phyloP scores from a whole-genome alignment of 345 rosid species.

The Eutrema heterophyllum region DNA sequence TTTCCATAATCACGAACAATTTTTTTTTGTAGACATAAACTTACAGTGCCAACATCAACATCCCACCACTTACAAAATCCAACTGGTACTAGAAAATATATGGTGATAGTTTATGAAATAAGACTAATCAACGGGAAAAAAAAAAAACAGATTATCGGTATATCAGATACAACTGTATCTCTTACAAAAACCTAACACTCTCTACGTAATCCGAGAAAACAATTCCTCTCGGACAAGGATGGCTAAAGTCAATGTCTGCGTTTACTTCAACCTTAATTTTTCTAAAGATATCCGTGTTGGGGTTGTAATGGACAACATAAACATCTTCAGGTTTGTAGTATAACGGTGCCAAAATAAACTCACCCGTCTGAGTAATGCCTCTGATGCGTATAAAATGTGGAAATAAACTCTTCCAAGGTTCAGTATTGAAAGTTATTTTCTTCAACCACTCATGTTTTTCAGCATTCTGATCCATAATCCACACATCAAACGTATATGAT shows the following conservation, averaged over 20 bases:
- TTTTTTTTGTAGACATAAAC: too few relatives aligned
- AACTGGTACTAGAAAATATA: too few relatives aligned
- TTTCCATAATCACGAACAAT: too few relatives aligned
- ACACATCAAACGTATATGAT: not conserved
- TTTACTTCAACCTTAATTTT: not conserved
- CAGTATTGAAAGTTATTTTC: not conserved
- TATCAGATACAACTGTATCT: not conserved
- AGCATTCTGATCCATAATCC: conserved; percentile 3
- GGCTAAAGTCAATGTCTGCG: not conserved
- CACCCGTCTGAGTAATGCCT: not conserved
- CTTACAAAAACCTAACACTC: not conserved
- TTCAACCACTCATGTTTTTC: not conserved
- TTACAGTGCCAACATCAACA: too few relatives aligned
- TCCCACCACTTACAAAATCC: too few relatives aligned
- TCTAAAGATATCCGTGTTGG: not conserved
- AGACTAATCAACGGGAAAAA: too few relatives aligned
- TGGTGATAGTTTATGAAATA: too few relatives aligned
- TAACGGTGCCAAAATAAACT: not conserved
- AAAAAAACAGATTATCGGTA: too few relatives aligned
- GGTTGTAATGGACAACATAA: not conserved
- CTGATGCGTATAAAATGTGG: not conserved
- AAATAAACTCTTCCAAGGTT: not conserved
- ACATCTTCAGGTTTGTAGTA: not conserved
- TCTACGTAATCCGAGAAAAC: not conserved
- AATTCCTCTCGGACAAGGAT: not conserved